phyloP scores from a whole-genome alignment of 768 basidiomycete genomes.

The Tulasnella sp. region DNA sequence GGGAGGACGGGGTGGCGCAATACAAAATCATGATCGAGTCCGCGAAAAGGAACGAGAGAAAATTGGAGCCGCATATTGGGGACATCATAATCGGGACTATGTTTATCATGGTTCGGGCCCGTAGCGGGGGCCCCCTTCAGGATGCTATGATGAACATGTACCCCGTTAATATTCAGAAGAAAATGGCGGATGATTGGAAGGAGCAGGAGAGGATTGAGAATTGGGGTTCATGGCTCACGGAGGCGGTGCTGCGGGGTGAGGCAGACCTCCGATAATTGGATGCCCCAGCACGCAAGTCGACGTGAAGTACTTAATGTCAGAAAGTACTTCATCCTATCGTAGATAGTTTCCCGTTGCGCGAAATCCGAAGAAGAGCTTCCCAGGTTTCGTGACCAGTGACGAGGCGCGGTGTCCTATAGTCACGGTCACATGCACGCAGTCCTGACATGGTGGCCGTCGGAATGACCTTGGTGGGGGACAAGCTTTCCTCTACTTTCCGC shows the following conservation, averaged over 20 bases:
- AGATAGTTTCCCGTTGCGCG: background rate
- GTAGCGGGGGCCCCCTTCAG: background rate
- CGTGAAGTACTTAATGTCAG: background rate
- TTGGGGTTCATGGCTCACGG: background rate
- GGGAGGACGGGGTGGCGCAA: background rate
- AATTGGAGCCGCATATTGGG: background rate
- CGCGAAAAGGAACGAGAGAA: background rate
- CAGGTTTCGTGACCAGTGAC: background rate
- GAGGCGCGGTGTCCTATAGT: background rate
- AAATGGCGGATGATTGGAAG: conserved; percentile 5
- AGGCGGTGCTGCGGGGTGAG: background rate
- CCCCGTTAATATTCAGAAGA: background rate
- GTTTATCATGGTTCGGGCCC: conserved; percentile 1
- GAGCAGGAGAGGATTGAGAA: background rate
- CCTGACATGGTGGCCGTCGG: background rate
- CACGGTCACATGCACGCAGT: conserved; percentile 12
- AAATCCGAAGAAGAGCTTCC: background rate
- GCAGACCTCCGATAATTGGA: background rate
- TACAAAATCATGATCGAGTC: background rate
- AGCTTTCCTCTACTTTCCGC: no score
- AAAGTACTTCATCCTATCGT: background rate
- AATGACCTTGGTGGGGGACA: no score
- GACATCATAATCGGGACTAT: background rate
- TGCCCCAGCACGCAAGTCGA: background rate
- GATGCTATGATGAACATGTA: background rate